Conservation (phyloP, 805 yeast genomes). For the Dipodascopsis tothii region DNA sequence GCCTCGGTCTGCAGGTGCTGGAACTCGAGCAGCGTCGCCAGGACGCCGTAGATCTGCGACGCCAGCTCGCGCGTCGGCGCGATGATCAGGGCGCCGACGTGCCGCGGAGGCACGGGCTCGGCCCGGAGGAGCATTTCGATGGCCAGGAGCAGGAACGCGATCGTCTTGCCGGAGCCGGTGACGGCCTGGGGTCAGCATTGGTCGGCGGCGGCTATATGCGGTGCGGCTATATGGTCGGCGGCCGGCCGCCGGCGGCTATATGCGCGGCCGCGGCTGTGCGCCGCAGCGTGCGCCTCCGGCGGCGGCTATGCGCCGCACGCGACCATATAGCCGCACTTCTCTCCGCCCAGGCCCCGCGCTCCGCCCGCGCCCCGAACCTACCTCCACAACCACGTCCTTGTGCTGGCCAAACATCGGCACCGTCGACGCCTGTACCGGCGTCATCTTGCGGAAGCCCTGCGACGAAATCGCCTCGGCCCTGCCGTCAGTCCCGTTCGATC, state of each 20-base stretch:
- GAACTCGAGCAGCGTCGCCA: slow-evolving; percentile 49
- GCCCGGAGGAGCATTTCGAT: slow-evolving; percentile 46
- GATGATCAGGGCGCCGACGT: slow-evolving; percentile 61
- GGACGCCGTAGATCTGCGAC: slow-evolving; percentile 53
- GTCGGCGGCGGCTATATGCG: no score
- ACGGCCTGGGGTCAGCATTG: slow-evolving; percentile 67
- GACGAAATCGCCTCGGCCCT: slow-evolving; percentile 56
- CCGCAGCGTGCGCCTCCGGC: no score
- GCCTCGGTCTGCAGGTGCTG: slow-evolving; percentile 21
- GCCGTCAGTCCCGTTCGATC: neutral
- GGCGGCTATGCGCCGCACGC: no score
- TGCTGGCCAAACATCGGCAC: slow-evolving; percentile 76
- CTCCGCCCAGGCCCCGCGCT: no score
- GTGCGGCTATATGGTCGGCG: no score
- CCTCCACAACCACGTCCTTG: slow-evolving; percentile 90
- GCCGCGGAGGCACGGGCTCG: slow-evolving; percentile 42
- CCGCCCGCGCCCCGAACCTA: no score
- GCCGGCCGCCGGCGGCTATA: no score
- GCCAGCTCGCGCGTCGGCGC: slow-evolving; percentile 61
- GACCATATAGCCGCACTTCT: no score
- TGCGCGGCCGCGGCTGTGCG: no score
- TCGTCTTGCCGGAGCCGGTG: slow-evolving; percentile 96
- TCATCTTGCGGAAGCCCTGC: slow-evolving; percentile 72
- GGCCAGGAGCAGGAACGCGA: slow-evolving; percentile 81
- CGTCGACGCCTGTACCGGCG: slow-evolving; percentile 94